Conservation (phyloP, 179 eudicot species). For the Camellia oleifera region DNA sequence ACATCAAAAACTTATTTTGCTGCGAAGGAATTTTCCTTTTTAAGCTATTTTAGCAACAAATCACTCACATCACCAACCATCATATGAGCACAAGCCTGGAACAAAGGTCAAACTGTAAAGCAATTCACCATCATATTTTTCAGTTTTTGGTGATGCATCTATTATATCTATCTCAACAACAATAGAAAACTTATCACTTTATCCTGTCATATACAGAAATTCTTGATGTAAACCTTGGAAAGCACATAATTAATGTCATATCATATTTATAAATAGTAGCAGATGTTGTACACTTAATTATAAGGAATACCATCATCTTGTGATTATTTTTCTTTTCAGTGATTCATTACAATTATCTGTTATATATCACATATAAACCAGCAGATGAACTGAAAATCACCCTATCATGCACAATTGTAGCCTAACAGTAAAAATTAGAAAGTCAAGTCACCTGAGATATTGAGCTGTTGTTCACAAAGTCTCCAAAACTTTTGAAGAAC, state of each 20-base stretch:
- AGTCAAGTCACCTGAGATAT: constrained; percentile 52
- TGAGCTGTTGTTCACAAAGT: constrained; percentile 78
- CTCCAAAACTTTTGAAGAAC: constrained; percentile 69
- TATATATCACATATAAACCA: not conserved
- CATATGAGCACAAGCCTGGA: not conserved
- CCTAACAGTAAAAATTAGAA: not conserved
- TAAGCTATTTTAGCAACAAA: not conserved
- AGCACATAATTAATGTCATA: not conserved
- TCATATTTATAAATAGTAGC: not conserved
- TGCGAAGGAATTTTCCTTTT: not conserved
- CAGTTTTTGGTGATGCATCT: not conserved
- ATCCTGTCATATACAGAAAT: not conserved
- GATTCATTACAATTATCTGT: not conserved
- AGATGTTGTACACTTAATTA: not conserved
- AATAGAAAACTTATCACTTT: not conserved
- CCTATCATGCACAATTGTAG: not conserved
- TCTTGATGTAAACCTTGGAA: not conserved
- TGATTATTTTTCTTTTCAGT: not conserved
- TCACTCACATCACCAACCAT: not conserved
- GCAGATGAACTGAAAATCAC: not conserved
- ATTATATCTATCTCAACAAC: not conserved
- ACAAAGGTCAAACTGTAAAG: not conserved
- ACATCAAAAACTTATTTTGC: not conserved
- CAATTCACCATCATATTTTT: not conserved
- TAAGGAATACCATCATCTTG: not conserved